phyloP scores from a whole-genome alignment of 148 eudicot species.

The Polygonum maritimum region DNA sequence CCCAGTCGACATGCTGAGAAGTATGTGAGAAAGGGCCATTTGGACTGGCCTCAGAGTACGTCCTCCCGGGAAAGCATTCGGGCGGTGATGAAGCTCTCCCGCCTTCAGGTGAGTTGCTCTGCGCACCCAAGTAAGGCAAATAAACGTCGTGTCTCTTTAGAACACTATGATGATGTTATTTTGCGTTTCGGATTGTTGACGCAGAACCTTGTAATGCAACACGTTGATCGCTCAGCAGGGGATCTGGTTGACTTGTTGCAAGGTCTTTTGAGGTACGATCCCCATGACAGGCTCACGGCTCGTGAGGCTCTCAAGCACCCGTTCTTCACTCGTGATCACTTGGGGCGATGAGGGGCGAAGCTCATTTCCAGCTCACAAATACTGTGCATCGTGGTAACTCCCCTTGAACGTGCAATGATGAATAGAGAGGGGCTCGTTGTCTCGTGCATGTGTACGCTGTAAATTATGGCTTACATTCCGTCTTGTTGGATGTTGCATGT shows the following conservation, averaged over 20 bases:
- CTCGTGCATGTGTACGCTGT: neutral
- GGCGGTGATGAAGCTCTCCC: constrained; percentile 37
- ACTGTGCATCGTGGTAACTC: neutral
- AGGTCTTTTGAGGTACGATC: constrained; percentile 37
- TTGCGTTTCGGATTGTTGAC: neutral
- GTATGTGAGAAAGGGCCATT: constrained; percentile 36
- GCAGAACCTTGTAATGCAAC: constrained; percentile 43
- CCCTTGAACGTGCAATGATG: neutral
- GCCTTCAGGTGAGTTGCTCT: constrained; percentile 30
- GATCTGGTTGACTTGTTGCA: constrained; percentile 38
- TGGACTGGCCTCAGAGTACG: constrained; percentile 51
- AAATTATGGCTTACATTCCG: neutral
- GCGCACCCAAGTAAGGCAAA: neutral
- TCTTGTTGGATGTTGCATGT: neutral
- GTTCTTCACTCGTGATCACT: constrained; percentile 15
- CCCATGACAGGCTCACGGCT: constrained; percentile 25
- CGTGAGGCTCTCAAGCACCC: constrained; percentile 34
- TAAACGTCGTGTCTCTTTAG: neutral
- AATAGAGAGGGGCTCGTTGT: neutral
- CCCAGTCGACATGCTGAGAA: constrained; percentile 43
- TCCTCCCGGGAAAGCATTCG: constrained; percentile 40
- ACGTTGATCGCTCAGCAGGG: constrained; percentile 46
- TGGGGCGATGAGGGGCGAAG: neutral
- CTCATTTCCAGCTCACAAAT: neutral
- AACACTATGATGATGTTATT: neutral